A percentile compares a stretch with the other conserved stretches of the same genome.
phyloP scores from a whole-genome alignment of 1,284 basidiomycete genomes.

The Cryptococcus sp. region DNA sequence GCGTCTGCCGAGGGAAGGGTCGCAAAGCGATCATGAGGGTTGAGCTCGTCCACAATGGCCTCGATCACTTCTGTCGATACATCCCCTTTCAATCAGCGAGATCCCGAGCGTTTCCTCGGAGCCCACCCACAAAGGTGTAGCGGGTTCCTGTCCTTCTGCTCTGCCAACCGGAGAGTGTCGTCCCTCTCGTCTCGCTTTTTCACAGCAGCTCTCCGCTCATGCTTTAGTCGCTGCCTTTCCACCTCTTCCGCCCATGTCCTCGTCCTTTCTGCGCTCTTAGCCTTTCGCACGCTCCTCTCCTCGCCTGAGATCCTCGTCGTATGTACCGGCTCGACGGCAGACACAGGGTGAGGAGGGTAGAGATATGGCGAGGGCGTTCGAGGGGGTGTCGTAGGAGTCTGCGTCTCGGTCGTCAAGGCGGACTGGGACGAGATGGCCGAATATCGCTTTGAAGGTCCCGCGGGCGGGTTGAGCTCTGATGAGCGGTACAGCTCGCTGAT shows the following conservation, averaged over 20 bases:
- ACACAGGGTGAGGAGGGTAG: too few species aligned
- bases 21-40: background rate
- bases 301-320: too few species aligned
- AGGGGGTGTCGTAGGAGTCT: background rate
- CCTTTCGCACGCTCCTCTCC: background rate
- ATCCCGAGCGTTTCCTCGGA: too few species aligned
- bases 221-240: slow-evolving; percentile 6
- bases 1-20: slow-evolving; percentile 11
- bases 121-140: too few species aligned
- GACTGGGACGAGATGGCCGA: background rate
- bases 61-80: slow-evolving; percentile 15
- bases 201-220: slow-evolving; percentile 1
- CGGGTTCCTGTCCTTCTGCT: too few species aligned
- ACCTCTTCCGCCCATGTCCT: slow-evolving; percentile 24
- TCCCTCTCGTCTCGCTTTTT: too few species aligned
- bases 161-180: background rate
- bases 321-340: too few species aligned
- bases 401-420: background rate
- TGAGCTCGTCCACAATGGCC: slow-evolving; percentile 11
- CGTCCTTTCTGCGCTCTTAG: slow-evolving; percentile 15
- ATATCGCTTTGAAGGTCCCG: background rate
- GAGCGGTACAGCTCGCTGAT: too few species aligned
- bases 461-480: too few species aligned
- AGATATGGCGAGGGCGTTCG: background rate
- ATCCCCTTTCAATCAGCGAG: slow-evolving; percentile 7